These are phyloP conservation scores for Capillidium rhysosporum DNA, from an alignment of 371 early-diverging fungal genomes.

Conservation along the genomic window DNA sequence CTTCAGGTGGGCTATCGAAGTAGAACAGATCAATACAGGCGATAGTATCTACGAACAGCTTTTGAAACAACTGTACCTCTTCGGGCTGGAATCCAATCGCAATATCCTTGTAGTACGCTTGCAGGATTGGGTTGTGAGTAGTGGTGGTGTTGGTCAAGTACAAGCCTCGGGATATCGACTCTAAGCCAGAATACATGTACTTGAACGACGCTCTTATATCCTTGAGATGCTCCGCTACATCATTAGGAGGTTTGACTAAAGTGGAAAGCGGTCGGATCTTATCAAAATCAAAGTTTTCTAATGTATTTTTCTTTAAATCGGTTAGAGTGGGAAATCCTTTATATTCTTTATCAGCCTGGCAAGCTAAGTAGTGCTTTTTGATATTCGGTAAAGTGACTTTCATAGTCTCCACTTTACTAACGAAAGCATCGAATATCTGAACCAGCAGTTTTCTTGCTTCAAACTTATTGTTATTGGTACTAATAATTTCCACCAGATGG, in stretches of 20 bases:
- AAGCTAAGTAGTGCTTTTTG: constrained; percentile 26
- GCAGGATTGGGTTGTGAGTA: neutral
- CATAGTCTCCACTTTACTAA: constrained; percentile 51
- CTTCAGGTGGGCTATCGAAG: neutral
- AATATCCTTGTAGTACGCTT: neutral
- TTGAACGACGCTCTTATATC: constrained; percentile 18
- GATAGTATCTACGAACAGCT: neutral
- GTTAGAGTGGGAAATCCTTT: neutral
- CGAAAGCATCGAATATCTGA: constrained; percentile 65
- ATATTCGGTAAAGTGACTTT: constrained; percentile 32
- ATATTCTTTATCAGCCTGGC: constrained; percentile 9
- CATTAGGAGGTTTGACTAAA: constrained; percentile 31
- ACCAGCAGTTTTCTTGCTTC: constrained; percentile 57
- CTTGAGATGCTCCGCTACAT: constrained; percentile 47
- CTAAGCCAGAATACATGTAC: neutral
- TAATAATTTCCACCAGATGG: constrained; percentile 73
- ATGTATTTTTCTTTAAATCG: constrained; percentile 11
- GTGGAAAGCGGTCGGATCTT: constrained; percentile 57
- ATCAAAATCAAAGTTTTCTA: constrained; percentile 61
- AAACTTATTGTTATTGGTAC: constrained; percentile 36
- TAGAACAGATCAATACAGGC: neutral
- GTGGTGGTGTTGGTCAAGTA: neutral
- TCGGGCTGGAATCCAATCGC: neutral
- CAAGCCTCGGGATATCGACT: neutral
- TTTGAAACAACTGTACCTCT: neutral